Evolutionary conservation across 345 rosid genomes (phyloP).

Genomic region (Erucastrum elatum): DNA sequence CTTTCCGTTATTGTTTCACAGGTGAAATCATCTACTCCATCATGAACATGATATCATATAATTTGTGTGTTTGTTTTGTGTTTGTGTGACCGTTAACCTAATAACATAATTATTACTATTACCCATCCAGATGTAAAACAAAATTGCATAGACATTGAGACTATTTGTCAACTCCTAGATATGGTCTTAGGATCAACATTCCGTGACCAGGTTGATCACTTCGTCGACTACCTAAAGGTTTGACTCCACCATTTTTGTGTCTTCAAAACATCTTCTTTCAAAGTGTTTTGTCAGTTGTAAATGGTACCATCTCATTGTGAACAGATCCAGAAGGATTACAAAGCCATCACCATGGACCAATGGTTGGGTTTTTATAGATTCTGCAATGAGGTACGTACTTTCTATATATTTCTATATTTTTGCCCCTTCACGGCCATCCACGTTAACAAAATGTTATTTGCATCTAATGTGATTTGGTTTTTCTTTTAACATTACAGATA

Average conservation of each 20-base stretch:
- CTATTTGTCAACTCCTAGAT: slow-evolving; percentile 76
- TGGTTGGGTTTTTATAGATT: slow-evolving; percentile 88
- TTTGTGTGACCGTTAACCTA: not conserved
- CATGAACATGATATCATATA: not conserved
- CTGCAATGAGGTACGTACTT: slow-evolving; percentile 68
- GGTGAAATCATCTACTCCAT: slow-evolving; percentile 44
- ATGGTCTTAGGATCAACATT: slow-evolving; percentile 77
- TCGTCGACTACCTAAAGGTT: slow-evolving; percentile 50
- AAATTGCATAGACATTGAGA: slow-evolving; percentile 86
- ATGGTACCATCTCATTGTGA: not conserved
- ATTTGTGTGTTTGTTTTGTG: not conserved
- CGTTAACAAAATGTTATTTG: slow-evolving; percentile 3
- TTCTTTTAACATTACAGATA: slow-evolving; percentile 53
- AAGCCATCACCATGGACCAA: slow-evolving; percentile 90
- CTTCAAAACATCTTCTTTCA: not conserved
- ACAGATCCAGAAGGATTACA: slow-evolving; percentile 87
- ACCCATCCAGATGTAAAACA: slow-evolving; percentile 80
- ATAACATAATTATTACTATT: not conserved
- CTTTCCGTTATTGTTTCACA: slow-evolving; percentile 90
- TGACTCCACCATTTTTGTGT: not conserved
- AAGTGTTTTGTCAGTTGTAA: not conserved
- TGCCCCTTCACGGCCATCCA: not conserved
- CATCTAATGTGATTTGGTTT: slow-evolving; percentile 17
- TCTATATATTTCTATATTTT: not conserved
- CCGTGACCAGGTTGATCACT: slow-evolving; percentile 70